Evolutionary conservation across 768 basidiomycete genomes (phyloP).

Genomic region (Serpula lacrymans): DNA sequence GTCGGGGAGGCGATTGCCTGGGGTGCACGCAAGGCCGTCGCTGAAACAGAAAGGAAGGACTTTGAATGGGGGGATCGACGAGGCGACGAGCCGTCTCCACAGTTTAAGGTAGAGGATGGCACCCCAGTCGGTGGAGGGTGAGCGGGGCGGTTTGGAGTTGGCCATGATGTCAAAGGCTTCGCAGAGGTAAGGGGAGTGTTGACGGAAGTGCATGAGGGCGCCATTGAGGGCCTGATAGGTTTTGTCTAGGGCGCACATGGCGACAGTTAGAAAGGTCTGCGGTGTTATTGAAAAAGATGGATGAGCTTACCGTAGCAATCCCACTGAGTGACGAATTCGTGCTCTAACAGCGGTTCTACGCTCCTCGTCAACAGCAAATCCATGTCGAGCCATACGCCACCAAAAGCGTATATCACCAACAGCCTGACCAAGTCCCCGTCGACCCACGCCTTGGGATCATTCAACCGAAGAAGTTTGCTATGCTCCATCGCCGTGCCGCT

Average conservation of each 20-base stretch:
- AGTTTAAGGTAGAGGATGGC: slow-evolving; percentile 87
- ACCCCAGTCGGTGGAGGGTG: slow-evolving; percentile 92
- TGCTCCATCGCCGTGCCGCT: slow-evolving; percentile 73
- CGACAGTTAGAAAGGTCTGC: slow-evolving; percentile 39
- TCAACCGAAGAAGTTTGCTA: slow-evolving; percentile 52
- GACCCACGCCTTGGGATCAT: slow-evolving; percentile 85
- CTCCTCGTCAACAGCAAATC: slow-evolving; percentile 89
- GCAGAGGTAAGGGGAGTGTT: slow-evolving; percentile 92
- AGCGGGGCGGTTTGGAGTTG: slow-evolving; percentile 65
- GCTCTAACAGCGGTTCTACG: slow-evolving; percentile 80
- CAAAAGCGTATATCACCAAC: slow-evolving; percentile 82
- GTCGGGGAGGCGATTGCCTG: slow-evolving; percentile 90
- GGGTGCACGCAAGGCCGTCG: slow-evolving; percentile 84
- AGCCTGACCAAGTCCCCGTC: slow-evolving; percentile 92
- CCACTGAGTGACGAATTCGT: slow-evolving; percentile 98
- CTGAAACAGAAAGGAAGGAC: slow-evolving; percentile 94
- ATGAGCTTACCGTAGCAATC: slow-evolving; percentile 83
- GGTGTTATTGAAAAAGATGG: slow-evolving; percentile 38
- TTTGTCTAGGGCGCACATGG: slow-evolving; percentile 48
- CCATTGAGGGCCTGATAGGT: slow-evolving; percentile 82
- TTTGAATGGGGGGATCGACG: slow-evolving; percentile 79
- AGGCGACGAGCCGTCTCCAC: slow-evolving; percentile 78
- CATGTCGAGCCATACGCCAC: slow-evolving; percentile 98
- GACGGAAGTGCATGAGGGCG: slow-evolving; percentile 89
- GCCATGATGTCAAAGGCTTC: slow-evolving; percentile 93